Base-by-base conservation (phyloP, 2,329 filamentous ascomycete species). In the Pseudocercospora crystallina region DNA sequence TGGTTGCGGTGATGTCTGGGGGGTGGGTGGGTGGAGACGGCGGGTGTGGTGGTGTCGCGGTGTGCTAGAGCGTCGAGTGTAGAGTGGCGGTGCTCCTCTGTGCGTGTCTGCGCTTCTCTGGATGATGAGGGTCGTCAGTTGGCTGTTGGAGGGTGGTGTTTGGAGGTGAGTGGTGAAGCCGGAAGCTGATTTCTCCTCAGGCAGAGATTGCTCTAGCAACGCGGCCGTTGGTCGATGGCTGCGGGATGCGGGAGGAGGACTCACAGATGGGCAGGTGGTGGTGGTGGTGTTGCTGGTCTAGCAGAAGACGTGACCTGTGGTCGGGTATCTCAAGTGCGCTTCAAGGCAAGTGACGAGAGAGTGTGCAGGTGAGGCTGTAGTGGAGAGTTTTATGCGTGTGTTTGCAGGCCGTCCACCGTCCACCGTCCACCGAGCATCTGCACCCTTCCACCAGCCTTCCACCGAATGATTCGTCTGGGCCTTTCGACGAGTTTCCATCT, bases 1-100 rank as follows among this genome's bases (percentile, higher is more conserved):
- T 96, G 74, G 74, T 88, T 63, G 64, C 62, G 63, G 62, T 63
- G 54, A 40, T 58, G 50, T 36, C 35, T 50, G 47, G 26, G 30
- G 43, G 32, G 29, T 41, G 32, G 26, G 39, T 37, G 41, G 26
- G 42, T 39, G 29, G 34, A 43, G 33, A 4, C 3, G 20, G 20
- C 20, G 20, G 32, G 7, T 42, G 40, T 48, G 46, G 35, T 49
- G 50, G 36, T 42, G 33, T 48, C 35, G 37, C 43, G 20, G 40
- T 31, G 26, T 51, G 49, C 17, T 45, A 15, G 13, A 9, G 35
- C 4, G 8, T 13, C 42, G 38, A 37, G 39, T 42, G 33, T 43
- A n/a, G n/a, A n/a, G 40, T 15, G 30, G 33, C 13, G 8, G 20
- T 15, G 12, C 33, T 49, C 47, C 4, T 26, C 20, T 26, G 20